Evolutionary conservation across 768 basidiomycete species (phyloP).

Genomic region (Pulveroboletus sp.): DNA sequence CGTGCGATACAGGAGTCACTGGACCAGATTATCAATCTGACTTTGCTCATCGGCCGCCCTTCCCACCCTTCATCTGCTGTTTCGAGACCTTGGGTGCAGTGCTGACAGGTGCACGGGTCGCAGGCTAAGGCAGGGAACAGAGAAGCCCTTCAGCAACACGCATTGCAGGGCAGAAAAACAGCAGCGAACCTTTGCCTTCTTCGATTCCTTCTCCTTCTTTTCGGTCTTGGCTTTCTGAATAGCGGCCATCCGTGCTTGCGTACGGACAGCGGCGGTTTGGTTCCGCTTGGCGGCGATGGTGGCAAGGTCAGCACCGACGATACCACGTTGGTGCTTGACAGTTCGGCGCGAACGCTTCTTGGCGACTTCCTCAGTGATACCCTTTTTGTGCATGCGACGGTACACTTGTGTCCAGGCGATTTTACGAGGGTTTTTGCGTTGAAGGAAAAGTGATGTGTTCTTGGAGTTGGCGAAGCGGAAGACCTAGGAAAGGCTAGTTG

Average conservation of each 20-base stretch:
- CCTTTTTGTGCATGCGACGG: slow-evolving; percentile 99
- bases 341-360: slow-evolving; percentile 98
- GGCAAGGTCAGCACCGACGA: slow-evolving; percentile 93
- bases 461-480: slow-evolving; percentile 96
- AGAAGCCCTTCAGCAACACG: slow-evolving; percentile 3
- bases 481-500: slow-evolving; percentile 49
- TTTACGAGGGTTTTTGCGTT: slow-evolving; percentile 99
- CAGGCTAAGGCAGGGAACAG: slow-evolving; percentile 40
- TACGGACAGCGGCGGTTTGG: slow-evolving; percentile 83
- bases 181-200: slow-evolving; percentile 72
- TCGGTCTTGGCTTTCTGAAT: slow-evolving; percentile 93
- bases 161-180: not conserved
- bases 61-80: slow-evolving; percentile 94
- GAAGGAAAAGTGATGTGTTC: slow-evolving; percentile 94
- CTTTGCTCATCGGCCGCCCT: slow-evolving; percentile 61
- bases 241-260: slow-evolving; percentile 77
- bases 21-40: not conserved
- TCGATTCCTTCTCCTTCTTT: slow-evolving; percentile 94
- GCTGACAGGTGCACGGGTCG: slow-evolving; percentile 47
- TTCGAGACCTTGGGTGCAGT: slow-evolving; percentile 86
- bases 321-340: slow-evolving; percentile 97
- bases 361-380: slow-evolving; percentile 96
- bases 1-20: slow-evolving; percentile 27
- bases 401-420: slow-evolving; percentile 95
- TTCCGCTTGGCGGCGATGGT: slow-evolving; percentile 90